Conservation (phyloP, 2,329 filamentous ascomycete species). For the Sporothrix dimorphospora region DNA sequence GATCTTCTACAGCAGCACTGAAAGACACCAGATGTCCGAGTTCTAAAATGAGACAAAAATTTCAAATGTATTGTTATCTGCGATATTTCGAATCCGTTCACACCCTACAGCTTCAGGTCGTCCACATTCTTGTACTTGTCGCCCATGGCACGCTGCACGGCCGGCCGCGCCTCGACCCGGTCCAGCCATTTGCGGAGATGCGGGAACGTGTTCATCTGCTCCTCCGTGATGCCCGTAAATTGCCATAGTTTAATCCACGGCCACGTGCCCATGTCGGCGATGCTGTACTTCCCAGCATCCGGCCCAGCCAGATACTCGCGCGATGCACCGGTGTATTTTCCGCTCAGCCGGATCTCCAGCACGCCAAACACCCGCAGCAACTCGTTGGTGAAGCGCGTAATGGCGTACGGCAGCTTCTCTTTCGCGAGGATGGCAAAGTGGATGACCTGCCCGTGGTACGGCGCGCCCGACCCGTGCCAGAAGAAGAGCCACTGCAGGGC, state of each 20-base stretch:
- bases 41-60: background rate
- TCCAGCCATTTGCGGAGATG: background rate
- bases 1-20: background rate
- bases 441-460: background rate
- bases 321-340: background rate
- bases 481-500: background rate
- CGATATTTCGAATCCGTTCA: background rate
- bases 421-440: background rate
- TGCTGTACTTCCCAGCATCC: background rate
- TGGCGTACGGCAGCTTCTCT: background rate
- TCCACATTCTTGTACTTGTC: conserved; percentile 14
- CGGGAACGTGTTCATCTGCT: background rate
- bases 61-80: background rate
- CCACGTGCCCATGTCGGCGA: background rate
- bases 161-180: background rate
- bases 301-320: background rate
- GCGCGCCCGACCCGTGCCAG: background rate
- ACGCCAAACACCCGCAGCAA: background rate
- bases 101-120: background rate
- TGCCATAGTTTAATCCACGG: background rate
- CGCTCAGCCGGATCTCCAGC: background rate
- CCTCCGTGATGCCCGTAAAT: background rate
- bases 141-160: background rate
- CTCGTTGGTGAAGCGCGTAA: background rate
- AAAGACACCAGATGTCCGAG: too few relatives aligned